phyloP scores from a whole-genome alignment of 768 basidiomycete genomes.

The Trichaptum fuscoviolaceum region DNA sequence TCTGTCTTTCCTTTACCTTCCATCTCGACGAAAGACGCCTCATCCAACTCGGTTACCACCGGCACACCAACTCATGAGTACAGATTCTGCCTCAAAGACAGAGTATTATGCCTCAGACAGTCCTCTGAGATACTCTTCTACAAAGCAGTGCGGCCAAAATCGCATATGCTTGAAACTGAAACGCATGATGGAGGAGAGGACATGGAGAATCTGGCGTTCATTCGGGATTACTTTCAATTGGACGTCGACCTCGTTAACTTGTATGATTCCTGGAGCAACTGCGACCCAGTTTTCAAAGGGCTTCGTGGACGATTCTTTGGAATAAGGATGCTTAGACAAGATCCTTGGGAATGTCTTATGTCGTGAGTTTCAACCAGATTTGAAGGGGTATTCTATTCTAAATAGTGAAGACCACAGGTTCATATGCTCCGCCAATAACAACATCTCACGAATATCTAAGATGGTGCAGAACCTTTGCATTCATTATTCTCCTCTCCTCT shows the following conservation, averaged over 20 bases:
- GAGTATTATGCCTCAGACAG: constrained; percentile 81
- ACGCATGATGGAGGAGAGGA: constrained; percentile 34
- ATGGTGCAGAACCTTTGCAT: constrained; percentile 84
- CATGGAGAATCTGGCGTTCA: constrained; percentile 65
- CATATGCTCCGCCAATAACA: constrained; percentile 97
- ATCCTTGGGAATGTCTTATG: constrained; percentile 93
- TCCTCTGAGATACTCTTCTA: constrained; percentile 63
- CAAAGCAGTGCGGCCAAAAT: constrained; percentile 55
- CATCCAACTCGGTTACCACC: constrained; percentile 11
- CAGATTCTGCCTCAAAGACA: constrained; percentile 72
- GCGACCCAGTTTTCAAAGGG: constrained; percentile 70
- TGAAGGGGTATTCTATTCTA: constrained; percentile 1
- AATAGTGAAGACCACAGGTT: constrained; percentile 49
- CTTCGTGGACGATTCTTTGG: constrained; percentile 66
- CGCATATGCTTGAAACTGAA: constrained; percentile 21
- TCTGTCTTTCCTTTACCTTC: constrained; percentile 39
- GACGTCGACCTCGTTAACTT: constrained; percentile 63
- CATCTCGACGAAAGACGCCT: constrained; percentile 12
- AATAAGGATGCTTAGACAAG: constrained; percentile 83
- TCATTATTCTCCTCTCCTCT: constrained; percentile 66
- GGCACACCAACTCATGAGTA: constrained; percentile 61
- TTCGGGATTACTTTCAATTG: constrained; percentile 88
- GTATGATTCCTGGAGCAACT: constrained; percentile 69
- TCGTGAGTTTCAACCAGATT: constrained; percentile 53
- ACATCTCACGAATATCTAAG: constrained; percentile 89